Evolutionary conservation across 345 rosid genomes (phyloP).

Genomic region (Eutrema heterophyllum): DNA sequence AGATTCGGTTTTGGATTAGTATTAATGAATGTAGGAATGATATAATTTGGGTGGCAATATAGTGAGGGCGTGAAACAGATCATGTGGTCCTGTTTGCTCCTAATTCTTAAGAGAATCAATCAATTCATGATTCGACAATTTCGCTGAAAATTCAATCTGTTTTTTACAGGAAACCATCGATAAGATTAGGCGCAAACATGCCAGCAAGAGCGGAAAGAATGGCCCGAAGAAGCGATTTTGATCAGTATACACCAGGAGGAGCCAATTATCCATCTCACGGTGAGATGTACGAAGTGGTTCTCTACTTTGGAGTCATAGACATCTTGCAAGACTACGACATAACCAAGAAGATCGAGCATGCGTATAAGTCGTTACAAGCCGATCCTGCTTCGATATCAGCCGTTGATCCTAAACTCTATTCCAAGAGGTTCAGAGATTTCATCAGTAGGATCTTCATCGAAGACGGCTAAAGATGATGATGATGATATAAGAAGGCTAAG

Average conservation of each 20-base stretch:
- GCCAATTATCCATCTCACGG: conserved; percentile 37
- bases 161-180: conserved; percentile 66
- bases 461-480: conserved; percentile 48
- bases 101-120: not conserved
- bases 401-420: conserved; percentile 89
- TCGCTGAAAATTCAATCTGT: not conserved
- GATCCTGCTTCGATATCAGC: conserved; percentile 92
- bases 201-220: conserved; percentile 87
- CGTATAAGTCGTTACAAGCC: conserved; percentile 84
- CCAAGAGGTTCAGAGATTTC: conserved; percentile 89
- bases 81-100: conserved; percentile 29
- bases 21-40: conserved; percentile 1
- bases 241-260: conserved; percentile 73
- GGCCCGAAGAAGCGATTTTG: conserved; percentile 78
- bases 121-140: not conserved
- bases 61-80: conserved; percentile 25
- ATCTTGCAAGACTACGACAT: conserved; percentile 93
- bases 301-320: conserved; percentile 94
- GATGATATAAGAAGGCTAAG: not conserved
- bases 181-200: conserved; percentile 93
- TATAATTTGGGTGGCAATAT: conserved; percentile 1
- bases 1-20: not conserved
- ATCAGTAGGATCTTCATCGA: conserved; percentile 79
- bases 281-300: conserved; percentile 76
- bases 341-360: conserved; percentile 86